Conservation (phyloP, 108 stramenopile species). For the Licmophora abbreviata region DNA sequence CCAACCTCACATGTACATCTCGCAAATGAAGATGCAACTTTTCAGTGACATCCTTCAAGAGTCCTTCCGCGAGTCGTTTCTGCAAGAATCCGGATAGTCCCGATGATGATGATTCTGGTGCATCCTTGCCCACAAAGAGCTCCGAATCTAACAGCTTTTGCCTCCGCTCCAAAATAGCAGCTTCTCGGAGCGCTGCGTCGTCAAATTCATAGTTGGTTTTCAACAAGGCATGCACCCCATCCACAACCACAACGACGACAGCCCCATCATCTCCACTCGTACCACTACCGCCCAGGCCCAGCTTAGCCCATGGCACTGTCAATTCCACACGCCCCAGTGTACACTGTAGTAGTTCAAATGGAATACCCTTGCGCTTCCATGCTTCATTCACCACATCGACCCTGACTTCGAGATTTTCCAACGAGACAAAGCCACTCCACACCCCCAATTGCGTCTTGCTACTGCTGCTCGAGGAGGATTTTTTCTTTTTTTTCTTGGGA, state of each 20-base stretch:
- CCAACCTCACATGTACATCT: slow-evolving; percentile 54
- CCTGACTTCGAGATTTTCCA: slow-evolving; percentile 35
- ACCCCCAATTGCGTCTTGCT: slow-evolving; percentile 35
- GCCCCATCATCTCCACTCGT: slow-evolving; percentile 17
- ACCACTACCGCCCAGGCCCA: slow-evolving; percentile 11
- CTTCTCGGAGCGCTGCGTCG: slow-evolving; percentile 29
- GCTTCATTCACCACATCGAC: slow-evolving; percentile 31
- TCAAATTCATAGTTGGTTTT: slow-evolving; percentile 35
- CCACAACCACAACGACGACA: slow-evolving; percentile 44
- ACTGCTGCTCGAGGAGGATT: slow-evolving; percentile 9
- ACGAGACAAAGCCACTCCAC: slow-evolving; percentile 57
- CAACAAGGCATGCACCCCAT: slow-evolving; percentile 37
- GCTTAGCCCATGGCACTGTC: slow-evolving; percentile 55
- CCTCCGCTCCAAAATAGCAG: slow-evolving; percentile 19
- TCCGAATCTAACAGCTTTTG: slow-evolving; percentile 12
- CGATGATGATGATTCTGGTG: not conserved
- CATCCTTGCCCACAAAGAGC: slow-evolving; percentile 6
- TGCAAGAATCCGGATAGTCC: slow-evolving; percentile 12
- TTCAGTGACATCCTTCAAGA: slow-evolving; percentile 43
- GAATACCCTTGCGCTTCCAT: slow-evolving; percentile 31
- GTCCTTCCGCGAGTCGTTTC: slow-evolving; percentile 32
- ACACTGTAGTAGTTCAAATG: slow-evolving; percentile 42
- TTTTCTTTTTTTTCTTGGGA: slow-evolving; percentile 18
- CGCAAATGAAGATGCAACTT: slow-evolving; percentile 58
- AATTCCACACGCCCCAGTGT: slow-evolving; percentile 36